Conservation (phyloP, 441 rosid species). For the Gossypium laxum region DNA sequence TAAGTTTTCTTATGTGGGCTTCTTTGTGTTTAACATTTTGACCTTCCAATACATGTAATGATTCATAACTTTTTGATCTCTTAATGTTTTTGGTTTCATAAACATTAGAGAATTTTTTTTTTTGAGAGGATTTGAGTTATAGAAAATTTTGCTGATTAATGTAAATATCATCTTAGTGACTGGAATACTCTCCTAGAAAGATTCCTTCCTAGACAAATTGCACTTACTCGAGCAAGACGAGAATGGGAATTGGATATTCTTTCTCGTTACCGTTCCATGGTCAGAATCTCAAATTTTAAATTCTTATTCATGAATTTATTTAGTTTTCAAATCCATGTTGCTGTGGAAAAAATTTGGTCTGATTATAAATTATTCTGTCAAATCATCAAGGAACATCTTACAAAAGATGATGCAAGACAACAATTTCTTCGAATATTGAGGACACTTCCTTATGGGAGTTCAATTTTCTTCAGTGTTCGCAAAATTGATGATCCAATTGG, state of each 20-base stretch:
- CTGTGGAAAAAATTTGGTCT: slow-evolving; percentile 5
- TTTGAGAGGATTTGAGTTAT: slow-evolving; percentile 3
- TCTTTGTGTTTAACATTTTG: slow-evolving; percentile 2
- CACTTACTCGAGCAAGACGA: slow-evolving; percentile 82
- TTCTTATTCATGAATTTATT: not conserved
- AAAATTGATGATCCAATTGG: slow-evolving; percentile 99
- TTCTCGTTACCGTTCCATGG: slow-evolving; percentile 81
- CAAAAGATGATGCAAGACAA: slow-evolving; percentile 94
- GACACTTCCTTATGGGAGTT: slow-evolving; percentile 81
- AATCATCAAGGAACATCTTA: slow-evolving; percentile 55
- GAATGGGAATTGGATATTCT: slow-evolving; percentile 96
- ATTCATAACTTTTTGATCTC: not conserved
- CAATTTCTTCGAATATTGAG: slow-evolving; percentile 80
- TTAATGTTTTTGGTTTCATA: not conserved
- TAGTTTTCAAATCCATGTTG: not conserved
- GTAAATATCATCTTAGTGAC: slow-evolving; percentile 40
- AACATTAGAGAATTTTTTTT: not conserved
- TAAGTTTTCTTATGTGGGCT: slow-evolving; percentile 29
- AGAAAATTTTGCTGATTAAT: slow-evolving; percentile 16
- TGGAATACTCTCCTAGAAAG: slow-evolving; percentile 86
- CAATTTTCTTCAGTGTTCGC: slow-evolving; percentile 84
- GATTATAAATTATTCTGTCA: slow-evolving; percentile 13
- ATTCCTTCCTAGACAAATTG: slow-evolving; percentile 87
- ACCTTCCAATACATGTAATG: not conserved
- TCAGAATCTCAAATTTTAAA: slow-evolving; percentile 23